Evolutionary conservation across 2,329 filamentous ascomycete genomes (phyloP).

Genomic region (Penicillium sp.): DNA sequence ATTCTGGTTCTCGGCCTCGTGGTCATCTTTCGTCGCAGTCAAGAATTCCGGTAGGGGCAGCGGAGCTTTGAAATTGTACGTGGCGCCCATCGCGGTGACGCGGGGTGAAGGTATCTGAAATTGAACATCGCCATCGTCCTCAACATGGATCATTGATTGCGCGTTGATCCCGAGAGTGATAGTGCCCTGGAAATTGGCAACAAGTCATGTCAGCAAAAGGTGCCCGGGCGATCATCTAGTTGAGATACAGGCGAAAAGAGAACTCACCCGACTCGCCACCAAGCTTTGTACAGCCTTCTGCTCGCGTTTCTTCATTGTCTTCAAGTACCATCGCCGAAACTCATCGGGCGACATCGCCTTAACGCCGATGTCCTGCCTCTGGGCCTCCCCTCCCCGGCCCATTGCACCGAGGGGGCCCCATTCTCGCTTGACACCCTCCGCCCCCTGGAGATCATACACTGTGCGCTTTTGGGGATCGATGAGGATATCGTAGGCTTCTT

Average conservation of each 20-base stretch:
- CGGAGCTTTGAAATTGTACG: constrained; percentile 37
- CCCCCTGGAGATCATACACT: constrained; percentile 45
- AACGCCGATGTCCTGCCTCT: constrained; percentile 36
- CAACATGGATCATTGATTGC: constrained; percentile 31
- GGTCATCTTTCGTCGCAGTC: constrained; percentile 20
- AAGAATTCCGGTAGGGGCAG: constrained; percentile 28
- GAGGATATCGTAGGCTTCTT: constrained; percentile 44
- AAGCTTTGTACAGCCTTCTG: constrained; percentile 36
- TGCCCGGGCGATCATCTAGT: no score
- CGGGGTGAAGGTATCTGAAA: constrained; percentile 29
- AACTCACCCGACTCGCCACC: constrained; percentile 39
- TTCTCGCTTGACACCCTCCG: constrained; percentile 40
- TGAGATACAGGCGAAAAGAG: no score
- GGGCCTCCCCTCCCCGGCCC: constrained; percentile 31
- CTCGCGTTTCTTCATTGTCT: constrained; percentile 41
- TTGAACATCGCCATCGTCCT: constrained; percentile 29
- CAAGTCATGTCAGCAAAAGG: constrained; percentile 9
- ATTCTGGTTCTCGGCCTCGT: constrained; percentile 16
- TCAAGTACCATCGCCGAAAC: constrained; percentile 43
- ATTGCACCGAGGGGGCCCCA: constrained; percentile 36
- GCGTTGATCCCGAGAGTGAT: constrained; percentile 39
- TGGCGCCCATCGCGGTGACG: constrained; percentile 29
- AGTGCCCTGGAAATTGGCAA: constrained; percentile 25
- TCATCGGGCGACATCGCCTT: constrained; percentile 39
- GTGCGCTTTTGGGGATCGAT: constrained; percentile 42